Percentiles rank a stretch among this genome's conserved stretches.
phyloP scores from a whole-genome alignment of 1,284 basidiomycete species.

The Apiotrichum veenhuisii region DNA sequence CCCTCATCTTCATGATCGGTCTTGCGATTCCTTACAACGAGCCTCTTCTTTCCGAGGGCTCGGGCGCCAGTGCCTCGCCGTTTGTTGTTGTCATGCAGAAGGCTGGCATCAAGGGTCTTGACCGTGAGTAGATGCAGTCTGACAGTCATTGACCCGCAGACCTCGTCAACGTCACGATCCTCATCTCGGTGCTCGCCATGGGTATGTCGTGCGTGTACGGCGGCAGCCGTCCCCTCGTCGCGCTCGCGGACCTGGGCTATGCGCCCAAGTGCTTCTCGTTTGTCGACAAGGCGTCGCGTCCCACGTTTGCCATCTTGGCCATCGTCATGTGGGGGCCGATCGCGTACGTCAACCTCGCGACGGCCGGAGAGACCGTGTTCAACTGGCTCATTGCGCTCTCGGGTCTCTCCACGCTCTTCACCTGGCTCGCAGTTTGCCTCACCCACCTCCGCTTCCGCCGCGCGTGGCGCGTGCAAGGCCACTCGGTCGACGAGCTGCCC shows the following conservation, averaged over 20 bases:
- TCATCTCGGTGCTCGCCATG: constrained; percentile 45
- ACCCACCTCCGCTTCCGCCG: constrained; percentile 49
- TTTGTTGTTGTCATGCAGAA: constrained; percentile 54
- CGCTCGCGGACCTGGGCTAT: constrained; percentile 50
- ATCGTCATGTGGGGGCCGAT: constrained; percentile 47
- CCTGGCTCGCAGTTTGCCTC: constrained; percentile 44
- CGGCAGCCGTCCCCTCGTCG: constrained; percentile 45
- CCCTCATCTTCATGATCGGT: constrained; percentile 53
- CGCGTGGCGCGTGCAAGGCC: constrained; percentile 49
- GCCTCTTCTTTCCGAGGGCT: constrained; percentile 39
- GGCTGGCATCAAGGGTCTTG: constrained; percentile 50
- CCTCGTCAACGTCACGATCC: constrained; percentile 16
- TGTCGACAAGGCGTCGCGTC: constrained; percentile 55
- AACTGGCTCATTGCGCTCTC: constrained; percentile 54
- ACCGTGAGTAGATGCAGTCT: constrained; percentile 16
- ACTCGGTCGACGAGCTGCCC: constrained; percentile 52
- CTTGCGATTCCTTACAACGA: constrained; percentile 51
- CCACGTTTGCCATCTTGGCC: constrained; percentile 50
- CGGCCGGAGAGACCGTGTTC: constrained; percentile 36
- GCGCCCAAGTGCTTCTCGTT: constrained; percentile 52
- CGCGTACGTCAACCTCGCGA: constrained; percentile 49
- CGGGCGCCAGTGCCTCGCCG: constrained; percentile 52
- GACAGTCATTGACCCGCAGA: constrained; percentile 18
- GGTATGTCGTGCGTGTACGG: constrained; percentile 47
- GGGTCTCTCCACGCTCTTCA: constrained; percentile 56